Conservation (phyloP, 139 green algal genomes). For the Auxenochlorella pyrenoidosa region DNA sequence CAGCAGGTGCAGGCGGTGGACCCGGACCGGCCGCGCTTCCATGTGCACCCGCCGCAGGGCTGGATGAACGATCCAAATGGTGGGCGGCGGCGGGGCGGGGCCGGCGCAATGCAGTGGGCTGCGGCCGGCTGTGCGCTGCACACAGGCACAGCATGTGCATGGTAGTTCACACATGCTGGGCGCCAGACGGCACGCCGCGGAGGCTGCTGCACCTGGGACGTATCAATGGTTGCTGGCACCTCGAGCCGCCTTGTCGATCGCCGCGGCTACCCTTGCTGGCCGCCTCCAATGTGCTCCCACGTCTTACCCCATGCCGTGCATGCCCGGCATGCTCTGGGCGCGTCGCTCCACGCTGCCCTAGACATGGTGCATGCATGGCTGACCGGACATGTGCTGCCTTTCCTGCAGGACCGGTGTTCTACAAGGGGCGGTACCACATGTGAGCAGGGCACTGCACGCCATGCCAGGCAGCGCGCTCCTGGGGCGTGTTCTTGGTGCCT, state of each 20-base stretch:
- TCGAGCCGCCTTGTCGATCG: neutral
- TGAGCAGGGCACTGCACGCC: conserved; percentile 25
- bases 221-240: neutral
- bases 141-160: too few relatives aligned
- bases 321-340: too few relatives aligned
- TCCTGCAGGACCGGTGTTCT: conserved; percentile 50
- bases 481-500: too few relatives aligned
- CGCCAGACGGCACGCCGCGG: neutral
- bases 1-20: conserved; percentile 21
- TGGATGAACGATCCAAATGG: conserved; percentile 84
- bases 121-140: too few relatives aligned
- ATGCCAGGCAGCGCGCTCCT: too few relatives aligned
- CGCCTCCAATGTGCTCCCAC: too few relatives aligned
- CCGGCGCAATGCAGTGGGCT: too few relatives aligned
- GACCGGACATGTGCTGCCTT: neutral
- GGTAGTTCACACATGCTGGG: neutral
- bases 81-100: neutral
- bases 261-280: neutral
- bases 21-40: conserved; percentile 60
- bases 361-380: neutral
- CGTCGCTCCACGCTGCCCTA: too few relatives aligned
- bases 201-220: neutral
- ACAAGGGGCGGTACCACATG: conserved; percentile 71
- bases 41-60: conserved; percentile 62
- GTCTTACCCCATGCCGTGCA: too few relatives aligned